Conservation (phyloP, 495 filamentous ascomycete species). For the Penicillium subrubescens region DNA sequence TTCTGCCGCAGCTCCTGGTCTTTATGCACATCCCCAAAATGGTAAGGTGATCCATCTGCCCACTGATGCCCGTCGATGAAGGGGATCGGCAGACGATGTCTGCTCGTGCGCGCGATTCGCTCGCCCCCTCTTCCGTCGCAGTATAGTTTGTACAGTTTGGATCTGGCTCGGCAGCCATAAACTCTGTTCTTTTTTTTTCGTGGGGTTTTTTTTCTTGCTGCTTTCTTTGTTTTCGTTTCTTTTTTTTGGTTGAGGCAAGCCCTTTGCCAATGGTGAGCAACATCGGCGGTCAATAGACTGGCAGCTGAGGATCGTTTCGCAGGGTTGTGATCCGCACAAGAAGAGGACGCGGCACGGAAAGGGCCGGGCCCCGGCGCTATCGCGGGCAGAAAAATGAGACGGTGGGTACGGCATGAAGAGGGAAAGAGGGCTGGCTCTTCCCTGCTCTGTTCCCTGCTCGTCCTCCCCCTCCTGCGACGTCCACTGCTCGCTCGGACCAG, state of each 20-base stretch:
- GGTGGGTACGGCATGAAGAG: background rate
- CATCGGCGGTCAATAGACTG: background rate
- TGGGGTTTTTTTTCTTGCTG: background rate
- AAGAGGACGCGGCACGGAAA: slow-evolving; percentile 45
- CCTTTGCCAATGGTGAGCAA: background rate
- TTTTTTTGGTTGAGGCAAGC: background rate
- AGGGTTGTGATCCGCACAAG: slow-evolving; percentile 12
- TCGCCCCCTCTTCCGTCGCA: slow-evolving; percentile 5
- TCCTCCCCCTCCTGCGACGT: slow-evolving; percentile 1
- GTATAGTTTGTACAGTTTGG: slow-evolving; percentile 15
- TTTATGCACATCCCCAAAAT: slow-evolving; percentile 34
- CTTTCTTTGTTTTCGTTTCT: background rate
- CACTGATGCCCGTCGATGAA: slow-evolving; percentile 16
- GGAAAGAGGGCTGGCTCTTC: slow-evolving; percentile 10
- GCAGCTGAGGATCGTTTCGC: background rate
- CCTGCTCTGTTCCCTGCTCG: slow-evolving; percentile 10
- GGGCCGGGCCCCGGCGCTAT: slow-evolving; percentile 44
- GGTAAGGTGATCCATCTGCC: slow-evolving; percentile 31
- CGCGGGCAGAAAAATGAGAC: slow-evolving; percentile 17
- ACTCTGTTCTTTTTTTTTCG: slow-evolving; percentile 5
- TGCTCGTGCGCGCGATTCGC: slow-evolving; percentile 22
- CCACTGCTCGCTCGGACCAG: slow-evolving; percentile 27
- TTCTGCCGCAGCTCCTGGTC: slow-evolving; percentile 11
- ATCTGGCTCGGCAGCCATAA: slow-evolving; percentile 19
- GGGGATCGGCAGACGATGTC: slow-evolving; percentile 35